These are phyloP conservation scores for Syzygium jambos DNA, from an alignment of 345 rosid genomes.

Conservation along the genomic window DNA sequence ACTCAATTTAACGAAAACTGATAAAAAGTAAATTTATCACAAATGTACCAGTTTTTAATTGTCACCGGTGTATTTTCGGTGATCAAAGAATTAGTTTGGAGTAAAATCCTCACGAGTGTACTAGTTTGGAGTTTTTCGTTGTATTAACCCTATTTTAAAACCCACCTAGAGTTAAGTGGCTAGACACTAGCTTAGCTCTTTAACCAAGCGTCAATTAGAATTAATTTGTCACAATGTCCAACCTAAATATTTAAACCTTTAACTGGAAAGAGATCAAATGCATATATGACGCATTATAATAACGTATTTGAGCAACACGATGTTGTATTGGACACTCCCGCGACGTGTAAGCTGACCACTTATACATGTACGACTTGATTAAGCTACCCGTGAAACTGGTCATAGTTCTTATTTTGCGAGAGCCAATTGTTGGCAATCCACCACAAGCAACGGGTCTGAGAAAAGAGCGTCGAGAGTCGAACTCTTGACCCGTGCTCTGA, in stretches of 20 bases:
- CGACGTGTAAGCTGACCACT: background rate
- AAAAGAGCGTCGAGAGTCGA: background rate
- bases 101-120: too few relatives aligned
- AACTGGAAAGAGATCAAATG: background rate
- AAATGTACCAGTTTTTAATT: too few relatives aligned
- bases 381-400: background rate
- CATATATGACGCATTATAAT: background rate
- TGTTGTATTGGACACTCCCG: background rate
- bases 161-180: background rate
- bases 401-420: background rate
- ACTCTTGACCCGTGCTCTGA: background rate
- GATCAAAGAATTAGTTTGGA: too few relatives aligned
- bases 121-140: too few relatives aligned
- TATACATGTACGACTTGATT: background rate
- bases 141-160: background rate
- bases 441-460: fast-evolving
- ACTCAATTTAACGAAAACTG: too few relatives aligned
- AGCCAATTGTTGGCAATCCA: background rate
- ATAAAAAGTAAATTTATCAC: too few relatives aligned
- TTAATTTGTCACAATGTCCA: background rate
- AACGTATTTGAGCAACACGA: background rate
- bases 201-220: background rate
- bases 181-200: background rate
- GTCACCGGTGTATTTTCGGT: too few relatives aligned
- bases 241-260: too few relatives aligned